These are phyloP conservation scores for Dictyophora rubrovolvata DNA, from an alignment of 768 basidiomycete species.

Conservation along the genomic window DNA sequence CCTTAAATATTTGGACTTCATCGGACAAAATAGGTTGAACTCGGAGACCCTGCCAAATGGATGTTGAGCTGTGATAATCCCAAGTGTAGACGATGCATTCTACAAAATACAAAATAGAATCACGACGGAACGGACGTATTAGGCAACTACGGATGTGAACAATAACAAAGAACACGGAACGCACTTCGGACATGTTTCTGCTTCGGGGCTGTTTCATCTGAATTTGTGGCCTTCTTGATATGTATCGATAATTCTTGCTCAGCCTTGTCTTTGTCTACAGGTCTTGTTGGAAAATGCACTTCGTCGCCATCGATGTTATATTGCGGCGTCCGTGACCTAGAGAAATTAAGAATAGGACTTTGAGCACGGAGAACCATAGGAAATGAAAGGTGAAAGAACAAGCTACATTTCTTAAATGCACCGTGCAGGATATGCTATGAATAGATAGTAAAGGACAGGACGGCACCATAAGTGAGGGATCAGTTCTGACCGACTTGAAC, in stretches of 20 bases:
- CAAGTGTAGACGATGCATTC: conserved; percentile 98
- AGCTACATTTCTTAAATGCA: background rate
- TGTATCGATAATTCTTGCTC: conserved; percentile 89
- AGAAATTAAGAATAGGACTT: background rate
- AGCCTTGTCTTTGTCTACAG: conserved; percentile 97
- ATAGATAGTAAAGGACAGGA: background rate
- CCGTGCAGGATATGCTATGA: background rate
- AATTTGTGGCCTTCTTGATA: conserved; percentile 96
- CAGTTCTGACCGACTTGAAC: too few species aligned
- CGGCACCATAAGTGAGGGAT: too few species aligned
- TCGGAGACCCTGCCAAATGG: conserved; percentile 94
- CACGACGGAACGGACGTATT: too few species aligned
- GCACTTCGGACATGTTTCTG: conserved; percentile 98
- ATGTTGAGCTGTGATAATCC: conserved; percentile 97
- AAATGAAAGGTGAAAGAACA: background rate
- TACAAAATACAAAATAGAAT: conserved; percentile 32
- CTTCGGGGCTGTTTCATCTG: conserved; percentile 94
- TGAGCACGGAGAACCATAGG: conserved; percentile 8
- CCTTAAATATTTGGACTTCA: conserved; percentile 98
- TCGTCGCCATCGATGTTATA: conserved; percentile 66
- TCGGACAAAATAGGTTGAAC: conserved; percentile 96
- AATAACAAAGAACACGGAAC: background rate
- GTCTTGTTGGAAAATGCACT: conserved; percentile 89
- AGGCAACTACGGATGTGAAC: too few species aligned
- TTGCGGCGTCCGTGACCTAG: conserved; percentile 8